phyloP scores from a whole-genome alignment of 2,329 filamentous ascomycete genomes.

The Aspergillus pseudoviridinutans region DNA sequence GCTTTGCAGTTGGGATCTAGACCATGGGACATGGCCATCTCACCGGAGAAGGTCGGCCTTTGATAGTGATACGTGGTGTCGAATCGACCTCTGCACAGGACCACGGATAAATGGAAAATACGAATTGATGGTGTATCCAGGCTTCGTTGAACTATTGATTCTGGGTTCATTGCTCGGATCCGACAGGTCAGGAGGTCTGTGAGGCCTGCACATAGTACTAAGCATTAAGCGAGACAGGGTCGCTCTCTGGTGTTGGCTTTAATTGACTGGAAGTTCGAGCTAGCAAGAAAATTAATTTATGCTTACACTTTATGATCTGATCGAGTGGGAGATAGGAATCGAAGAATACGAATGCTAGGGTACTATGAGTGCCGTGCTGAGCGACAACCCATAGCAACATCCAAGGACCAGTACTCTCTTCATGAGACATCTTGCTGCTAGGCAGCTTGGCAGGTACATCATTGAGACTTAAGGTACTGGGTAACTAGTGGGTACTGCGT shows the following conservation, averaged over 20 bases:
- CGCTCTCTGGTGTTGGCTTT: too few relatives aligned
- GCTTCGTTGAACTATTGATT: background rate
- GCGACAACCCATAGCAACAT: background rate
- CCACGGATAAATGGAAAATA: background rate
- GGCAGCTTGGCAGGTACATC: too few relatives aligned
- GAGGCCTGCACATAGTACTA: background rate
- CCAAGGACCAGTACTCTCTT: background rate
- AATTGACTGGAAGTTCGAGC: too few relatives aligned
- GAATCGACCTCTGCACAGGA: background rate
- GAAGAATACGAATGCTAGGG: background rate
- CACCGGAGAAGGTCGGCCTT: background rate
- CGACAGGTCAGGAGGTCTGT: background rate
- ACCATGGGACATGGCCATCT: background rate
- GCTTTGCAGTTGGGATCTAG: background rate
- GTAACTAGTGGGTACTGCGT: too few relatives aligned
- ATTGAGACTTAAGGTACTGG: background rate
- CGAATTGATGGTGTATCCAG: too few relatives aligned
- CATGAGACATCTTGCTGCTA: too few relatives aligned
- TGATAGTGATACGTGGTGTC: background rate
- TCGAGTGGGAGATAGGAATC: background rate
- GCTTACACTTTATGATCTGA: background rate
- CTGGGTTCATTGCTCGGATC: background rate
- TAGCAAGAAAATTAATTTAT: too few relatives aligned
- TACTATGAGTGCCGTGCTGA: background rate
- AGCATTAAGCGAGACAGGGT: too few relatives aligned